A percentile compares a stretch with the other conserved stretches of the same genome.
Evolutionary conservation across 805 yeast genomes (phyloP).

Genomic region (Pichia paraexigua): DNA sequence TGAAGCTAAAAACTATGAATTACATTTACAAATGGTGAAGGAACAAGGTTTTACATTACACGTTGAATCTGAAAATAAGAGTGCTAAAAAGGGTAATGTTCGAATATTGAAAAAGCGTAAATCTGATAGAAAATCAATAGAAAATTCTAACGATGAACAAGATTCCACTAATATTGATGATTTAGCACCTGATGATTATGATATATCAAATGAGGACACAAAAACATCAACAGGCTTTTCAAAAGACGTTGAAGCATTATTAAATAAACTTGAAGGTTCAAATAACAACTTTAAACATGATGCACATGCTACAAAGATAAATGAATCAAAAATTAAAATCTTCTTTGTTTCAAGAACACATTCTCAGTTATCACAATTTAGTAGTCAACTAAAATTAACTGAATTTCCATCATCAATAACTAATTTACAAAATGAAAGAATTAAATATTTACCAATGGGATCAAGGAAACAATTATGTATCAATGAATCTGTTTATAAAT

Average conservation of each 20-base stretch:
- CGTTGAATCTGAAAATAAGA: slow-evolving; percentile 19
- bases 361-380: slow-evolving; percentile 77
- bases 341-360: slow-evolving; percentile 83
- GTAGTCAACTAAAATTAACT: slow-evolving; percentile 59
- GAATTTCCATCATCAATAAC: slow-evolving; percentile 54
- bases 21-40: slow-evolving; percentile 31
- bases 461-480: slow-evolving; percentile 84
- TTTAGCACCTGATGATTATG: slow-evolving; percentile 26
- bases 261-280: slow-evolving; percentile 33
- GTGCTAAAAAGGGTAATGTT: slow-evolving; percentile 19
- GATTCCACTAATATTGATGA: slow-evolving; percentile 8
- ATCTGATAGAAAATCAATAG: not conserved
- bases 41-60: slow-evolving; percentile 19
- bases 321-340: slow-evolving; percentile 39
- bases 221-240: slow-evolving; percentile 20
- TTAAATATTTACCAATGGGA: slow-evolving; percentile 66
- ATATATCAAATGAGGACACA: slow-evolving; percentile 23
- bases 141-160: not conserved
- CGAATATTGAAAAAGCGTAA: slow-evolving; percentile 22
- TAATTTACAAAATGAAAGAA: slow-evolving; percentile 35
- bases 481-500: slow-evolving; percentile 48
- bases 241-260: slow-evolving; percentile 40
- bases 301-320: slow-evolving; percentile 11
- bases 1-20: slow-evolving; percentile 34
- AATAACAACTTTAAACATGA: slow-evolving; percentile 5